Conservation (phyloP, 73 alveolate genomes). For the Tetrahymena elliotti region DNA sequence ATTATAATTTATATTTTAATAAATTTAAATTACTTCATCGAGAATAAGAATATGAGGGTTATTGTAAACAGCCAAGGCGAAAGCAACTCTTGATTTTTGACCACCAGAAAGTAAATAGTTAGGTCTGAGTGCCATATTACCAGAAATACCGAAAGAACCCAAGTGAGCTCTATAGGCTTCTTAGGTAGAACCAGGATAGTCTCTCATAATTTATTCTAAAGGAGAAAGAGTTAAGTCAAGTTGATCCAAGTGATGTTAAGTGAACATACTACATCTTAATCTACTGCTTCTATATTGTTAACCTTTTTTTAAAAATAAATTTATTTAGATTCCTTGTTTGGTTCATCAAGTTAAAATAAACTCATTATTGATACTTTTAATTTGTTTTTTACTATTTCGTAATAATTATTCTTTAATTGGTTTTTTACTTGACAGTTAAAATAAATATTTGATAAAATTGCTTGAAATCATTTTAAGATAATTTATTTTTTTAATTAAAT, state of each 20-base stretch:
- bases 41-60: constrained; percentile 95
- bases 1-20: not conserved
- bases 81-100: constrained; percentile 95
- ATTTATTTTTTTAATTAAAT: no score
- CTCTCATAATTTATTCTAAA: constrained; percentile 83
- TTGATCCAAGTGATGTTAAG: constrained; percentile 95
- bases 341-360: no score
- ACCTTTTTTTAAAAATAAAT: not conserved
- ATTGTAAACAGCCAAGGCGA: constrained; percentile 91
- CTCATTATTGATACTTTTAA: no score
- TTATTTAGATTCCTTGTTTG: no score
- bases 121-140: constrained; percentile 84
- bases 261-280: constrained; percentile 71
- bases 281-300: constrained; percentile 26
- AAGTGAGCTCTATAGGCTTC: constrained; percentile 92
- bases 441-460: no score
- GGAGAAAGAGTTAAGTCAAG: constrained; percentile 92
- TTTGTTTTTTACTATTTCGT: no score
- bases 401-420: no score
- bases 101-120: constrained; percentile 97
- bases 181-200: constrained; percentile 73
- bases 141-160: constrained; percentile 93
- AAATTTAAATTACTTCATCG: constrained; percentile 71
- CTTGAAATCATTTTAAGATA: no score
- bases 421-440: no score